A percentile compares a stretch with the other conserved stretches of the same genome.
These are phyloP conservation scores for Micromonas pusilla DNA, from an alignment of 139 green algal species.

Conservation along the genomic window DNA sequence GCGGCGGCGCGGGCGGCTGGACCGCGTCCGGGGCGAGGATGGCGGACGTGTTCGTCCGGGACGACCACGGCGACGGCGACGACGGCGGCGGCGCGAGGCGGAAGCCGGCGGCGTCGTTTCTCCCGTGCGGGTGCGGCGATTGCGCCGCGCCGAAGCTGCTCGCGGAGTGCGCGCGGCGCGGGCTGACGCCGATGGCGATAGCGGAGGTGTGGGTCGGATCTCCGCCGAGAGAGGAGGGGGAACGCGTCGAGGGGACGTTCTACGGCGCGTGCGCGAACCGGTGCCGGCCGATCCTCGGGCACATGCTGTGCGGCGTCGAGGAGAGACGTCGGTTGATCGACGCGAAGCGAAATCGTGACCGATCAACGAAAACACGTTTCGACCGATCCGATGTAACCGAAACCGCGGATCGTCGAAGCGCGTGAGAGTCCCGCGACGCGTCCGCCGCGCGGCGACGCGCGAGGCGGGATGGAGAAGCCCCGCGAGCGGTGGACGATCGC, in stretches of 20 bases:
- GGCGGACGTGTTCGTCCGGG: no score
- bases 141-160: conserved; percentile 15
- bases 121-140: conserved; percentile 19
- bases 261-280: conserved; percentile 4
- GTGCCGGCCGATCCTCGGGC: conserved; percentile 5
- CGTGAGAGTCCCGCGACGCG: no score
- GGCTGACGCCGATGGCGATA: neutral
- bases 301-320: neutral
- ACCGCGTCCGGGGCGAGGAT: no score
- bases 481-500: no score
- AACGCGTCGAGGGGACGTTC: neutral
- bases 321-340: no score
- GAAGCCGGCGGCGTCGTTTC: neutral
- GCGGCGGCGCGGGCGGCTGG: no score
- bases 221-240: neutral
- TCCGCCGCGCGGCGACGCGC: no score
- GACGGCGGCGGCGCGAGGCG: no score
- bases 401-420: no score
- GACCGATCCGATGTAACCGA: no score
- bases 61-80: no score
- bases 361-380: neutral
- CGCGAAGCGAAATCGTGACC: neutral
- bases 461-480: no score
- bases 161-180: neutral
- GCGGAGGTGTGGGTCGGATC: conserved; percentile 7